These are phyloP conservation scores for Annulohypoxylon nitens DNA, from an alignment of 495 filamentous ascomycete species.

Conservation along the genomic window DNA sequence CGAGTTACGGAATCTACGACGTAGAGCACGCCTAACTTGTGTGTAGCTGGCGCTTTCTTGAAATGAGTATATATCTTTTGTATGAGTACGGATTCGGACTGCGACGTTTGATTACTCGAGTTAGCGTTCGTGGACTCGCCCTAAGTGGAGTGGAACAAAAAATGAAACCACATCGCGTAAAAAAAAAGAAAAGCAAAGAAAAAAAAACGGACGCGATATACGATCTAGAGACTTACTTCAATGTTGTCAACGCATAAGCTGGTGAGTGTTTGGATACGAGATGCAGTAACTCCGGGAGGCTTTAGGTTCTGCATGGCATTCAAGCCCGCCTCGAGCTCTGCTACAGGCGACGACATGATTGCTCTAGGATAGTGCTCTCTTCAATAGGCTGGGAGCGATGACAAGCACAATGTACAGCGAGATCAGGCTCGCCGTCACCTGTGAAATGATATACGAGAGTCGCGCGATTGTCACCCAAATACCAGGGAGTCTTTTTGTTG, in stretches of 20 bases:
- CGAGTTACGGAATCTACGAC: constrained; percentile 99
- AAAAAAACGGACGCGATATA: constrained; percentile 10
- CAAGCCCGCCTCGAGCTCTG: constrained; percentile 89
- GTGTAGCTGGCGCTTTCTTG: constrained; percentile 92
- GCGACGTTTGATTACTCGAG: constrained; percentile 48
- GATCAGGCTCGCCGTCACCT: constrained; percentile 41
- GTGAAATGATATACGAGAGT: constrained; percentile 44
- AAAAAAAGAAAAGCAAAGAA: background rate
- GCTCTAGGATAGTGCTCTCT: constrained; percentile 43
- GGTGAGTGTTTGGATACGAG: constrained; percentile 89
- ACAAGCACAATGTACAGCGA: constrained; percentile 45
- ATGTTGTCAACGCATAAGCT: constrained; percentile 88
- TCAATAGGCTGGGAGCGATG: constrained; percentile 35
- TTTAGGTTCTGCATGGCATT: constrained; percentile 93
- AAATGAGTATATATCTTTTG: constrained; percentile 97
- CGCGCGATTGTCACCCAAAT: constrained; percentile 46
- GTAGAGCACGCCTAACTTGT: constrained; percentile 99
- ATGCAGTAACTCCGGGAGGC: constrained; percentile 91
- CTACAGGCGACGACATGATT: constrained; percentile 84
- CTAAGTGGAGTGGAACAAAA: background rate
- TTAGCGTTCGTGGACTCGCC: constrained; percentile 49
- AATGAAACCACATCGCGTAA: background rate
- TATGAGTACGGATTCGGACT: constrained; percentile 96
- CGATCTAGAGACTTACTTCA: constrained; percentile 76
- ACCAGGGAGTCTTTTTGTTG: constrained; percentile 24